Percentiles rank a stretch among this genome's conserved stretches.
phyloP scores from a whole-genome alignment of 1,284 basidiomycete genomes.

The Malassezia obtusa region DNA sequence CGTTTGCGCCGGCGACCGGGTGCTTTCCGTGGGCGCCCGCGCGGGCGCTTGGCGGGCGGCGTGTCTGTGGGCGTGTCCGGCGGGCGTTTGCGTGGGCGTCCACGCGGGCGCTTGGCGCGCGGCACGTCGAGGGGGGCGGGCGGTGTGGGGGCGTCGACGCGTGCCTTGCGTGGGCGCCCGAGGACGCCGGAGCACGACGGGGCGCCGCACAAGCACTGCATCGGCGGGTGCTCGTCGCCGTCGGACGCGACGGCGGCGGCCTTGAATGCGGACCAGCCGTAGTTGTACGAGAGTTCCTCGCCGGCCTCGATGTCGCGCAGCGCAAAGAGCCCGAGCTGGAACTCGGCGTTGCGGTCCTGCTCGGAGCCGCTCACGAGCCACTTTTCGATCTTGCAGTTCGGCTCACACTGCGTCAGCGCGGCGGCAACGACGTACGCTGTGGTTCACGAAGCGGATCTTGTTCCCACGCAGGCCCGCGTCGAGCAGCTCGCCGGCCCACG shows the following conservation, averaged over 20 bases:
- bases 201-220: slow-evolving; percentile 32
- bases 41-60: neutral
- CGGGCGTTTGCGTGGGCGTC: neutral
- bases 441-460: slow-evolving; percentile 41
- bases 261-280: slow-evolving; percentile 35
- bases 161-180: slow-evolving; percentile 12
- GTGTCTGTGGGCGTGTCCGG: too few relatives aligned
- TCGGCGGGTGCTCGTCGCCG: slow-evolving; percentile 10
- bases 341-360: slow-evolving; percentile 33
- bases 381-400: slow-evolving; percentile 40
- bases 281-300: slow-evolving; percentile 43
- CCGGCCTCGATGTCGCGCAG: slow-evolving; percentile 34
- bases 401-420: slow-evolving; percentile 22
- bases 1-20: neutral
- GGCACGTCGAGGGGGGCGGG: neutral
- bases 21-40: neutral
- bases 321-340: slow-evolving; percentile 41
- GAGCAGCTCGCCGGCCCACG: slow-evolving; percentile 36
- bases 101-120: neutral
- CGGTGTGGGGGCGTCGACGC: neutral
- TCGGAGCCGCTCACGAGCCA: slow-evolving; percentile 40
- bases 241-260: slow-evolving; percentile 19
- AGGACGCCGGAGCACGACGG: slow-evolving; percentile 32
- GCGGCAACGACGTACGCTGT: slow-evolving; percentile 18
- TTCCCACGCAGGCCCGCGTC: slow-evolving; percentile 40